Evolutionary conservation across 495 filamentous ascomycete genomes (phyloP).

Genomic region (Halenospora varia): DNA sequence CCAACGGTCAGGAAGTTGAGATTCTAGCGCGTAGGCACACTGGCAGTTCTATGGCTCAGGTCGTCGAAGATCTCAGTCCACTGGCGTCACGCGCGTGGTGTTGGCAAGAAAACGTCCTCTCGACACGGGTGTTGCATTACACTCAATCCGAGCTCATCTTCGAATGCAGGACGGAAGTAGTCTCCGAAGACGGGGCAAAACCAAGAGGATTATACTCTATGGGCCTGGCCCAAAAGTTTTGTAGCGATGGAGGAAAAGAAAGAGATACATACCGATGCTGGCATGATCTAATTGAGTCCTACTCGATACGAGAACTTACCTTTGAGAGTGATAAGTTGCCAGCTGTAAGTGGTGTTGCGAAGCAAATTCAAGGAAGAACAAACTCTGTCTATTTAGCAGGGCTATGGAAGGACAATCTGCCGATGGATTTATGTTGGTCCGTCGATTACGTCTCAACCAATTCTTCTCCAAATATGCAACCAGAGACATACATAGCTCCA

Average conservation of each 20-base stretch:
- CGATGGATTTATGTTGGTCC: background rate
- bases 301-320: background rate
- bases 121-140: background rate
- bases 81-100: background rate
- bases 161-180: background rate
- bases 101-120: background rate
- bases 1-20: background rate
- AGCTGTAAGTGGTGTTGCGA: constrained; percentile 4
- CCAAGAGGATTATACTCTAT: background rate
- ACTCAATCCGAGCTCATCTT: background rate
- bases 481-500: background rate
- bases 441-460: background rate
- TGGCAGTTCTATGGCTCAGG: background rate
- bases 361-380: background rate
- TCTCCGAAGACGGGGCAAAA: background rate
- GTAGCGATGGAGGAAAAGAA: background rate
- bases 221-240: background rate
- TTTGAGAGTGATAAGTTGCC: background rate
- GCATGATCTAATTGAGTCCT: background rate
- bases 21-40: background rate
- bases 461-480: background rate
- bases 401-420: constrained; percentile 1
- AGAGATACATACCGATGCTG: background rate
- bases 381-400: constrained; percentile 4
- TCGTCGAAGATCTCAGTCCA: background rate